Conservation (phyloP, 257 asterid species). For the Misopates orontium region DNA sequence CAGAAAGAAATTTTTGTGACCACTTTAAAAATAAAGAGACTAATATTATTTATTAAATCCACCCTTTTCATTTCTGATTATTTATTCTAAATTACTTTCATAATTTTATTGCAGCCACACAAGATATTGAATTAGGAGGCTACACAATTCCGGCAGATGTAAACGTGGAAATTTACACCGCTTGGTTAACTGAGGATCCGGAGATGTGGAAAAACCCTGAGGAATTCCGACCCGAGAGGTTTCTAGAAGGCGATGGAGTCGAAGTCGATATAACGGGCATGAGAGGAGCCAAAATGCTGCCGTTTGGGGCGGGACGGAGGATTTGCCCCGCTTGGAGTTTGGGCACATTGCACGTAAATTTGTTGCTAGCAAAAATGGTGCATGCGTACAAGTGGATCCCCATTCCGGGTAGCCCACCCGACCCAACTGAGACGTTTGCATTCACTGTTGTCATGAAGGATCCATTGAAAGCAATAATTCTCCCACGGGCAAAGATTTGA, state of each 20-base stretch:
- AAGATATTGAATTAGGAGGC: slow-evolving; percentile 71
- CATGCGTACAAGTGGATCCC: slow-evolving; percentile 85
- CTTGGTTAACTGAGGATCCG: slow-evolving; percentile 87
- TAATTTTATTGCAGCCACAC: slow-evolving; percentile 45
- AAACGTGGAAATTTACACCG: slow-evolving; percentile 86
- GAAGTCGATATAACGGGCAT: slow-evolving; percentile 86
- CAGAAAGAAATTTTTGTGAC: no score
- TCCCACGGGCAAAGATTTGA: slow-evolving; percentile 66
- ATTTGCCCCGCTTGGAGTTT: slow-evolving; percentile 94
- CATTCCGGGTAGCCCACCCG: slow-evolving; percentile 75
- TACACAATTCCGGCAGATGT: slow-evolving; percentile 78
- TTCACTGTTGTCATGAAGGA: slow-evolving; percentile 87
- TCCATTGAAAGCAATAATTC: slow-evolving; percentile 78
- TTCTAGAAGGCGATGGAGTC: slow-evolving; percentile 75
- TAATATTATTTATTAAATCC: no score
- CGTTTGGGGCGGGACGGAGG: slow-evolving; percentile 93
- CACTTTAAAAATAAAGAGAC: no score
- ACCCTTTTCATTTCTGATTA: no score
- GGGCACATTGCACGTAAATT: slow-evolving; percentile 67
- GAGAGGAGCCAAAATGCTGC: slow-evolving; percentile 84
- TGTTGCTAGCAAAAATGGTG: slow-evolving; percentile 82
- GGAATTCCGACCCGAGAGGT: slow-evolving; percentile 80
- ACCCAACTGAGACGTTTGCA: slow-evolving; percentile 87
- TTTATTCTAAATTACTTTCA: no score
- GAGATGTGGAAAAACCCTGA: slow-evolving; percentile 63